Conservation (phyloP, 202 grass and related monocot species). For the Zoysia matrella region DNA sequence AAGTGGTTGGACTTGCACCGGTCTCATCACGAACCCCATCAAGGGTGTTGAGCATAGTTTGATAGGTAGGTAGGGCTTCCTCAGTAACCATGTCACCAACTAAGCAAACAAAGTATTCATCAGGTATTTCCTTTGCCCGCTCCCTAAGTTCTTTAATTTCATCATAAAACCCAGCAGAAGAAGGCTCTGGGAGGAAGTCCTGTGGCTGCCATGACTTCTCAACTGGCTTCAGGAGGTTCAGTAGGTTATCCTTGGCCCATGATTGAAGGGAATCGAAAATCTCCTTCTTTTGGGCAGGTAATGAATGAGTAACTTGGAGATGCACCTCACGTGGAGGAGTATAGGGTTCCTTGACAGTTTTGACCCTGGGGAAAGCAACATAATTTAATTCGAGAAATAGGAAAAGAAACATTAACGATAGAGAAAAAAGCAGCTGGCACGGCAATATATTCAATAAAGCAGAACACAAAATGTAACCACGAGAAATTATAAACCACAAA, state of each 20-base stretch:
- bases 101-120: slow-evolving; percentile 93
- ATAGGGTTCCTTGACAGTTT: slow-evolving; percentile 61
- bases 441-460: neutral
- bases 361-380: slow-evolving; percentile 51
- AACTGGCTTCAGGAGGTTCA: slow-evolving; percentile 75
- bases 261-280: slow-evolving; percentile 73
- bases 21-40: slow-evolving; percentile 90
- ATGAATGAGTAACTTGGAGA: slow-evolving; percentile 72
- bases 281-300: slow-evolving; percentile 66
- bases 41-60: slow-evolving; percentile 95
- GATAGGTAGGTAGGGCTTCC: slow-evolving; percentile 92
- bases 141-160: slow-evolving; percentile 72
- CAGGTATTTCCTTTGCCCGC: slow-evolving; percentile 79
- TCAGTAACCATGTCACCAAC: slow-evolving; percentile 99
- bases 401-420: neutral
- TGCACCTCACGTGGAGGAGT: slow-evolving; percentile 66
- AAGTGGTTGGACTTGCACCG: slow-evolving; percentile 84
- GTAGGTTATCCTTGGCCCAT: slow-evolving; percentile 70
- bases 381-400: slow-evolving; percentile 12
- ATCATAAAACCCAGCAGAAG: slow-evolving; percentile 75
- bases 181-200: slow-evolving; percentile 77
- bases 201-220: slow-evolving; percentile 89
- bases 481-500: no score
- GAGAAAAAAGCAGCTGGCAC: neutral
- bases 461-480: no score